Base-by-base conservation (phyloP, 108 stramenopile genomes). In the Cyclotella cryptica region DNA sequence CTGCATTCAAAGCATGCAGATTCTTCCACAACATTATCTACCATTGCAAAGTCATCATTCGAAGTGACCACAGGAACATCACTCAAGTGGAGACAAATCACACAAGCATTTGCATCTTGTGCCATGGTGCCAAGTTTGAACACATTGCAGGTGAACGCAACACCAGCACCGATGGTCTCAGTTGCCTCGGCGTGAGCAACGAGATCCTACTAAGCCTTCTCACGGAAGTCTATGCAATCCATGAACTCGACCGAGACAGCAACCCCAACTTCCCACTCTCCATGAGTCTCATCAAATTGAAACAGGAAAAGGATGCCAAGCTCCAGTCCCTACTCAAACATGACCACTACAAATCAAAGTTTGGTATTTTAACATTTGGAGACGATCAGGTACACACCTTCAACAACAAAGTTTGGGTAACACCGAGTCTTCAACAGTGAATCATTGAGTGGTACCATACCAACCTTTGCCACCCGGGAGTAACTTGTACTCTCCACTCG, bases 361-460 rank as follows among this genome's bases (percentile, higher is more conserved):
- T 35, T 30, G 44, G 15, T 1, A 49, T 27, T 0, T 21, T 51
- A 27, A 62, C 10, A 4, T 44, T 62, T 35, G 64, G 62, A 13
- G 8, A 53, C 18, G 0, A 8, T 0, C 27, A 15, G 0, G 29
- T 76, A 0, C 13, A 26, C 21, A 67, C 75, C 1, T 68, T 67
- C 3, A 30, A 76, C 27, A 35, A 29, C 1, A 57, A 54, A 40
- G 28, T 68, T 42, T 53, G 40, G 52, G 70, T 64, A 11, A 61
- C 70, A 49, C n/a, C 24, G 0, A 53, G 4, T 10, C 19, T 72
- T 0, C 78, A 79, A 35, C 18, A 21, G 3, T 8, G 43, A 0
- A 40, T 79, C 43, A 45, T 79, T 27, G 43, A 62, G 6, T 71
- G 78, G 61, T 79, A 79, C 21, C 78, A 79, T 47, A 15, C 29